Base-by-base conservation (phyloP, 768 basidiomycete species). In the Boletus tylopilopsis region DNA sequence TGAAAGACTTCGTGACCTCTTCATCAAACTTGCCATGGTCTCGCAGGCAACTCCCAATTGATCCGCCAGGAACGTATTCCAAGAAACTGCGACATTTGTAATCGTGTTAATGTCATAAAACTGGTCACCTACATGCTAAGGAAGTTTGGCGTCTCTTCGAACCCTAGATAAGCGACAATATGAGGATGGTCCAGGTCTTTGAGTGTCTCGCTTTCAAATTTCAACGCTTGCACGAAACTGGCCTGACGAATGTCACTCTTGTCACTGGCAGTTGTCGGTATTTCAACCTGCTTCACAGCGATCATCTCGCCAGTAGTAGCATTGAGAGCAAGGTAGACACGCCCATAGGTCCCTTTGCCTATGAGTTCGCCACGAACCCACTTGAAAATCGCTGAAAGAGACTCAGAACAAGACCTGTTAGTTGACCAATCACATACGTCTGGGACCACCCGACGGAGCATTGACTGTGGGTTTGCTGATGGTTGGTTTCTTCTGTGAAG, bases 361-460 rank as follows among this genome's bases (percentile, higher is more conserved):
- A 99, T 97, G 32, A 98, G 77, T 69, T 97, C 94, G 45, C 96
- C 96, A 60, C 95, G 87, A 33, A 97, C 90, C 96, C 96, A 98
- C 65, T 94, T 95, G 76, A 97, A 94, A 36, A 94, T 94, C 22
- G 83, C 90, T 88, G 61, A 15, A 62, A 46, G 54, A 38, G 18
- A 24, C 30, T 57, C 18, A 62, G 68, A 42, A 71, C 16, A 32
- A 38, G 37, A 12, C 3, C 25, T 36, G 22, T 24, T 48, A 44
- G 50, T 18, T 47, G 30, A 45, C 46, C 47, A 30, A 58, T 49
- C 42, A 78, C 88, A 63, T 68, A 93, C 89, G 79, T 62, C 74
- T 85, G 21, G 84, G 77, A 34, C 80, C 79, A 51, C 79, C 74
- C 27, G 84, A 77, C 6, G 84, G 73, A 15, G 84, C 82, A 39